Evolutionary conservation across 2,329 filamentous ascomycete species (phyloP).

Genomic region (Blastomyces parvus): DNA sequence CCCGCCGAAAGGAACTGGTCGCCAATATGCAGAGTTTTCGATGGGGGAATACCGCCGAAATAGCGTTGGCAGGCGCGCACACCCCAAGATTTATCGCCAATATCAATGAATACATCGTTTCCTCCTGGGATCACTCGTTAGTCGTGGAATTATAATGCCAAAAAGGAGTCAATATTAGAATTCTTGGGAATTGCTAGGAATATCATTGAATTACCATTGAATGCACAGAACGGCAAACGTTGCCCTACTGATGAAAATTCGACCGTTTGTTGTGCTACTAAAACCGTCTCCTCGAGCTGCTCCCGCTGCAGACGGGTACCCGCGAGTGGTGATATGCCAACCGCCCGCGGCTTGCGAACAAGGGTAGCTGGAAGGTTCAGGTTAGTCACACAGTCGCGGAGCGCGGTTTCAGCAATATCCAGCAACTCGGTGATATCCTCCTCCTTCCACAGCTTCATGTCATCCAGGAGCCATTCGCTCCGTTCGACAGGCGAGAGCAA

Average conservation of each 20-base stretch:
- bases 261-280: slow-evolving; percentile 86
- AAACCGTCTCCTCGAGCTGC: slow-evolving; percentile 86
- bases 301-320: slow-evolving; percentile 68
- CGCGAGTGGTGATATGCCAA: slow-evolving; percentile 61
- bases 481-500: slow-evolving; percentile 56
- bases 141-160: not conserved
- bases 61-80: slow-evolving; percentile 86
- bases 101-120: slow-evolving; percentile 96
- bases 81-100: slow-evolving; percentile 95
- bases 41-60: slow-evolving; percentile 66
- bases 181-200: not conserved
- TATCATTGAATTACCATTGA: slow-evolving; percentile 55
- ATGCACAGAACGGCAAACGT: slow-evolving; percentile 82
- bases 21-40: slow-evolving; percentile 83
- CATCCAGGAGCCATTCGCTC: slow-evolving; percentile 51
- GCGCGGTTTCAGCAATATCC: slow-evolving; percentile 75
- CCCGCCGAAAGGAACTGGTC: slow-evolving; percentile 93
- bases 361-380: slow-evolving; percentile 71
- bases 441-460: slow-evolving; percentile 45
- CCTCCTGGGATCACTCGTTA: slow-evolving; percentile 47
- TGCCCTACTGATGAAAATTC: slow-evolving; percentile 65
- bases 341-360: slow-evolving; percentile 79
- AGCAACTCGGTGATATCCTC: slow-evolving; percentile 69
- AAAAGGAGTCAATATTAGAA: not conserved
- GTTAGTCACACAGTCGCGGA: slow-evolving; percentile 69